These are phyloP conservation scores for Hypoxylon trugodes DNA, from an alignment of 495 filamentous ascomycete genomes.

Conservation along the genomic window DNA sequence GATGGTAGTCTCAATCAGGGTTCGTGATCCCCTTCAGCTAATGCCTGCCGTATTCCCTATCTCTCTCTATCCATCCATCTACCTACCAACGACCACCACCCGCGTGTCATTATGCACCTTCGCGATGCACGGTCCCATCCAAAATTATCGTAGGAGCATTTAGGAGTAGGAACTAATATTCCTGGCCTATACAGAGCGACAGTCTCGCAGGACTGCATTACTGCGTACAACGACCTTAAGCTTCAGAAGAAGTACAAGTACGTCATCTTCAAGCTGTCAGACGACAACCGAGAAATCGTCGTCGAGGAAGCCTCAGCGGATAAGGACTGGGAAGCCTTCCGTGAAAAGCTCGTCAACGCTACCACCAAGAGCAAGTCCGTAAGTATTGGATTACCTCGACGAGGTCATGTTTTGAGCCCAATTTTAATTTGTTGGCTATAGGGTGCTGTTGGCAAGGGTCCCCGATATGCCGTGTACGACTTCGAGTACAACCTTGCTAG, in stretches of 20 bases:
- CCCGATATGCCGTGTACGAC: conserved; percentile 92
- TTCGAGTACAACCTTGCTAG: conserved; percentile 81
- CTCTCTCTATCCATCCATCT: conserved; percentile 23
- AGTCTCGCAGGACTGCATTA: conserved; percentile 81
- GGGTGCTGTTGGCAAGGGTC: conserved; percentile 73
- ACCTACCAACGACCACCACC: conserved; percentile 19
- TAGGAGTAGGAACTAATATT: conserved; percentile 41
- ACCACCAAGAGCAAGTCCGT: conserved; percentile 55
- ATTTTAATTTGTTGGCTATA: conserved; percentile 38
- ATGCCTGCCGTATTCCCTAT: too few species aligned
- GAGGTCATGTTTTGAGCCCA: not conserved
- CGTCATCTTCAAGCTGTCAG: conserved; percentile 96
- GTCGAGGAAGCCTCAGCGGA: conserved; percentile 73
- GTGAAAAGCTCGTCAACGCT: conserved; percentile 77
- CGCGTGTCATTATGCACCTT: conserved; percentile 30
- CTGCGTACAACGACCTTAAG: conserved; percentile 89
- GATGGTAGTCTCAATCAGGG: conserved; percentile 72
- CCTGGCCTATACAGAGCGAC: conserved; percentile 67
- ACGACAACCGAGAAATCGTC: conserved; percentile 89
- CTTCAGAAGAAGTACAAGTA: conserved; percentile 87
- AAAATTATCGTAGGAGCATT: conserved; percentile 12
- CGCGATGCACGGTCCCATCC: conserved; percentile 22
- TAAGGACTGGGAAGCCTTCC: conserved; percentile 77
- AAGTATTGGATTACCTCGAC: conserved; percentile 22
- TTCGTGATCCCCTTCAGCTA: conserved; percentile 54